Base-by-base conservation (phyloP, 2,329 filamentous ascomycete genomes). In the Pezicula carpinea region DNA sequence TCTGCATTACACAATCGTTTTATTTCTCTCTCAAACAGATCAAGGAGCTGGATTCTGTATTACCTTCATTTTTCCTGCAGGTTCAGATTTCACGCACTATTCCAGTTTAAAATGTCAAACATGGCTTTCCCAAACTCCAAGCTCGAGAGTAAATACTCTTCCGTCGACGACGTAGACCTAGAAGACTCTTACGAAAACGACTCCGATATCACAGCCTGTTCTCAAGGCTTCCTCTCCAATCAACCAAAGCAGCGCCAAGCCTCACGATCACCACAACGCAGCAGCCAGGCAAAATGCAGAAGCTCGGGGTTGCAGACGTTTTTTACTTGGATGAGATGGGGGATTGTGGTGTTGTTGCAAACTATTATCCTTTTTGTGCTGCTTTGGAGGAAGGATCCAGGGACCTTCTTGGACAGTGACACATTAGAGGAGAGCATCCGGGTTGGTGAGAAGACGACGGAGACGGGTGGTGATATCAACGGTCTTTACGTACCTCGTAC, bases 401-500 rank as follows among this genome's bases (percentile, higher is more conserved):
- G 5, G 3, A 19, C n/a, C 8, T 40, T 40, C 19, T 40, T 40
- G 19, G 41, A 21, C 14, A 15, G n/a, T 15, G 33, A 35, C 14
- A 35, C 33, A 6, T 19, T 35, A 14, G 33, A 35, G 5, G 33
- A 19, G n/a, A 35, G 18, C 8, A 35, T 35, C 14, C 5, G 7
- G 35, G 19, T 3, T 57, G 54, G 52, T 13, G 45, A 48, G 17
- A 43, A 41, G 3, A 53, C 53, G 43, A 57, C 56, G 8, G 63
- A 65, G 48, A 64, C 62, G 0, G 63, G 63, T 15, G 61, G 55
- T n/a, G 62, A 65, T 58, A 53, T 64, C 13, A 64, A 64, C 53
- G 62, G 60, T 3, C 34, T 65, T 5, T 64, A 60, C 40, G 48
- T 60, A 29, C 60, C 63, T 21, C 52, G 63, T 64, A 44, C 54